Evolutionary conservation across 1,284 basidiomycete species (phyloP).

Genomic region (Fistulinella cinereoalba): DNA sequence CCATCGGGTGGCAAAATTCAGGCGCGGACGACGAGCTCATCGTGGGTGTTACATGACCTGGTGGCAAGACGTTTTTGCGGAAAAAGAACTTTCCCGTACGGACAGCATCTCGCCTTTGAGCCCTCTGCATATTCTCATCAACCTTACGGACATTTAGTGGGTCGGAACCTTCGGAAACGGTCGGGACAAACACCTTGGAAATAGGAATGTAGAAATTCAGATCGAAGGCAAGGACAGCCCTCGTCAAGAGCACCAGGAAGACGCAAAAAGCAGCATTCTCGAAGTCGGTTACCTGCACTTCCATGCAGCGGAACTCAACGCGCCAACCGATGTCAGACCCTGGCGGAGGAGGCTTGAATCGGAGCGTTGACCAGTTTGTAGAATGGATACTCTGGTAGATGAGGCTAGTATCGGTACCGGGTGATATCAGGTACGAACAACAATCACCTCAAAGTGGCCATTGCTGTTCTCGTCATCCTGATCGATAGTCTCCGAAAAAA

Average conservation of each 20-base stretch:
- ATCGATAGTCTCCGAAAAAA: constrained; percentile 92
- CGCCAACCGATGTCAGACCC: constrained; percentile 95
- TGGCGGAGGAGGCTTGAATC: constrained; percentile 97
- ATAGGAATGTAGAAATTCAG: constrained; percentile 97
- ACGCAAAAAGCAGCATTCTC: constrained; percentile 97
- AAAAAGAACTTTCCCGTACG: constrained; percentile 82
- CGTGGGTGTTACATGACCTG: constrained; percentile 40
- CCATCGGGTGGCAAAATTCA: constrained; percentile 48
- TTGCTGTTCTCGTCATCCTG: constrained; percentile 86
- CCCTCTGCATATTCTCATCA: constrained; percentile 93
- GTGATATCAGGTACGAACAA: neutral
- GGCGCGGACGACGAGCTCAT: constrained; percentile 50
- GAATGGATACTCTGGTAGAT: constrained; percentile 87
- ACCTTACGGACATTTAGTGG: constrained; percentile 53
- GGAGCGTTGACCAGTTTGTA: constrained; percentile 98
- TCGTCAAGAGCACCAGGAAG: constrained; percentile 90
- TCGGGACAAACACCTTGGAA: constrained; percentile 68
- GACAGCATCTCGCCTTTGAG: constrained; percentile 83
- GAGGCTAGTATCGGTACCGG: constrained; percentile 7
- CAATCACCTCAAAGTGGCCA: constrained; percentile 91
- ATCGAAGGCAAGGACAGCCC: constrained; percentile 89
- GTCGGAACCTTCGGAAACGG: neutral
- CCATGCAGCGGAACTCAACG: constrained; percentile 98
- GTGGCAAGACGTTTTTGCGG: constrained; percentile 82
- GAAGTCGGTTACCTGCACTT: constrained; percentile 98